Evolutionary conservation across 78 protist species (phyloP), one percentile per base, ranked within the genome.

Genomic region (Monocercomonoides exilis): DNA sequence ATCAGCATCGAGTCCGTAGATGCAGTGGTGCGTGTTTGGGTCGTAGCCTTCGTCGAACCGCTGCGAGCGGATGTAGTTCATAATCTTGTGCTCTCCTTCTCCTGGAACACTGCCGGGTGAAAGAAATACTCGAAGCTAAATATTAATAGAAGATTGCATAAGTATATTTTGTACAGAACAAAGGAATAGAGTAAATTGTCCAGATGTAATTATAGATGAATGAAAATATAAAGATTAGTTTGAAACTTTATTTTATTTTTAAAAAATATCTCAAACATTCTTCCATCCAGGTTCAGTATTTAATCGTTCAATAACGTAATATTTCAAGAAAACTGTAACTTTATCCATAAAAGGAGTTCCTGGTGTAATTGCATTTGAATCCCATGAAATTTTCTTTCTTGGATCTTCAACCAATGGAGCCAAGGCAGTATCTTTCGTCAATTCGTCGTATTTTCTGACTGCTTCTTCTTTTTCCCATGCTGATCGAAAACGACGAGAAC

Each of bases 81-180:
- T 92, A 81, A 97, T 95, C 91, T 97, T 97, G 81, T 97, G 99
- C 91, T 97, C 99, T 2, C 99, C 99, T 70, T 94, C 96, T 0
- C 98, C 98, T 0, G 96, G 95, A 33, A 85, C 70, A 77, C 21
- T 3, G 32, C 87, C 84, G 35, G 81, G 87, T 5, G 88, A 84
- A 41, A 89, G 46, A 2, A 89, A n/a, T 44, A 89, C 91, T 0
- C 4, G n/a, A 6, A 89, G 46, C 82, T 79, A 6, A 5, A 21
- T 4, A 21, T 32, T 33, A 4, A 33, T 33, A 21, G 43, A 79
- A 6, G 11, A 21, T 11, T 54, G 70, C 11, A 54, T 54, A 32
- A 54, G 70, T 11, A 21, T 54, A 21, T 54, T 11, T 54, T 54
- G 70, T 54, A 21, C 21, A 21, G 21, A 54, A 21, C 70, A 54